Evolutionary conservation across 257 asterid species (phyloP).

Genomic region (Orobanche coerulescens): DNA sequence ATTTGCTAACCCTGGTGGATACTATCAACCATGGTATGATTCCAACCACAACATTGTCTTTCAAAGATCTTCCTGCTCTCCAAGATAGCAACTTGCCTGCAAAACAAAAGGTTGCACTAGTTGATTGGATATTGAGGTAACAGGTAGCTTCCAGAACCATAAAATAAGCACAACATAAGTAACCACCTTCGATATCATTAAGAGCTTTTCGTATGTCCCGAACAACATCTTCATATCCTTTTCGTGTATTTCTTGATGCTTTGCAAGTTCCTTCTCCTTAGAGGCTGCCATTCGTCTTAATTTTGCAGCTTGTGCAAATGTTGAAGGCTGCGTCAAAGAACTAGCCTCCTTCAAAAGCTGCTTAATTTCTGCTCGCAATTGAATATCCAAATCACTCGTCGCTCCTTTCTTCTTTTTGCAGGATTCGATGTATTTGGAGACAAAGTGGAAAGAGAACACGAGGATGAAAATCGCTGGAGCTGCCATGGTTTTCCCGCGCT

Average conservation of each 20-base stretch:
- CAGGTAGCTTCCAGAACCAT: constrained; percentile 89
- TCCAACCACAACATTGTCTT: constrained; percentile 78
- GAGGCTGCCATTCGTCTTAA: constrained; percentile 79
- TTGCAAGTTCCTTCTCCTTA: constrained; percentile 85
- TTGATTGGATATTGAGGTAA: constrained; percentile 63
- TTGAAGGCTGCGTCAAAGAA: constrained; percentile 76
- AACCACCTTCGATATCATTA: constrained; percentile 45
- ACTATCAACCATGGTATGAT: constrained; percentile 83
- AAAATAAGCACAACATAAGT: constrained; percentile 42
- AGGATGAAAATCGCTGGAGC: constrained; percentile 60
- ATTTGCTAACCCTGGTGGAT: constrained; percentile 71
- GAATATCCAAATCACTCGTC: constrained; percentile 30
- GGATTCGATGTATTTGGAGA: constrained; percentile 54
- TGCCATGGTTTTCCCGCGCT: constrained; percentile 49
- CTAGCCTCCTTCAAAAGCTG: constrained; percentile 73
- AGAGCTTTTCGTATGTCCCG: constrained; percentile 39
- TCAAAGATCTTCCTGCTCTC: constrained; percentile 62
- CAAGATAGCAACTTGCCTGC: constrained; percentile 80
- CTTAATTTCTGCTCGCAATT: constrained; percentile 60
- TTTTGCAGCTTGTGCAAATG: constrained; percentile 97
- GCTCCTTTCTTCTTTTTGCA: constrained; percentile 50
- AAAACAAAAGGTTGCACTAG: constrained; percentile 86
- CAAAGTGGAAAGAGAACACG: constrained; percentile 47
- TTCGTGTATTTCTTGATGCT: constrained; percentile 44
- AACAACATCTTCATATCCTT: constrained; percentile 46